Base-by-base conservation (phyloP, 768 basidiomycete species). In the Pleurotus salmoneostramineus region DNA sequence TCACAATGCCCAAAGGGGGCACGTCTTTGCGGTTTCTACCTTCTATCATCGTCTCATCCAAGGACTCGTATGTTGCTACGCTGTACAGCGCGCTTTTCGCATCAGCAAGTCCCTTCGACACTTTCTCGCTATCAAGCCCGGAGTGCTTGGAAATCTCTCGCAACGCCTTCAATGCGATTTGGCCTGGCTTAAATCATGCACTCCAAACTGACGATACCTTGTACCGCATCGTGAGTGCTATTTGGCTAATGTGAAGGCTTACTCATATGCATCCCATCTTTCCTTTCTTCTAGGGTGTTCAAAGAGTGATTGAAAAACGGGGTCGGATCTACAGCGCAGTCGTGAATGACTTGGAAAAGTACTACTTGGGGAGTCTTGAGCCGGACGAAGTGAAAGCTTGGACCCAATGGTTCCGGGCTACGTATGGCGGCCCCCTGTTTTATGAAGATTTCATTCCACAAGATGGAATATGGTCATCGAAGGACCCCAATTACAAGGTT, bases 301-400 rank as follows among this genome's bases (percentile, higher is more conserved):
- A 52, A 32, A 50, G 57, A 12, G 33, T 58, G 40, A 6, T 27
- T 3, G 32, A 58, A 40, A 34, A 58, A 48, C 12, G 57, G 44
- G 15, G 57, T 49, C 27, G 37, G 50, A 21, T 58, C 57, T 36
- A 49, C 36, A 21, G 50, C 12, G 32, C 10, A 49, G 57, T 58
- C 40, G 15, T 54, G 8, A 15, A 5, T 7, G 17, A 21, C 34
- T 15, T 52, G 21, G 17, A 52, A 34, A n/a, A n/a, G n/a, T n/a
- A 6, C 10, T 34, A 32, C 50, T 52, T 52, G 10, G 5, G 34
- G 50, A 27, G 15, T 11, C 34, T 27, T 15, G 11, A 8, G 34
- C 27, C 34, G 34, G 27, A 8, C 33, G 50, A 52, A 10, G 34
- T 52, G 7, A 32, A 8, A 34, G 34, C 17, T n/a, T 52, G 50